A percentile compares a stretch with the other conserved stretches of the same genome.
Conservation (phyloP, 2,329 filamentous ascomycete genomes). For the Coniella lustricola region DNA sequence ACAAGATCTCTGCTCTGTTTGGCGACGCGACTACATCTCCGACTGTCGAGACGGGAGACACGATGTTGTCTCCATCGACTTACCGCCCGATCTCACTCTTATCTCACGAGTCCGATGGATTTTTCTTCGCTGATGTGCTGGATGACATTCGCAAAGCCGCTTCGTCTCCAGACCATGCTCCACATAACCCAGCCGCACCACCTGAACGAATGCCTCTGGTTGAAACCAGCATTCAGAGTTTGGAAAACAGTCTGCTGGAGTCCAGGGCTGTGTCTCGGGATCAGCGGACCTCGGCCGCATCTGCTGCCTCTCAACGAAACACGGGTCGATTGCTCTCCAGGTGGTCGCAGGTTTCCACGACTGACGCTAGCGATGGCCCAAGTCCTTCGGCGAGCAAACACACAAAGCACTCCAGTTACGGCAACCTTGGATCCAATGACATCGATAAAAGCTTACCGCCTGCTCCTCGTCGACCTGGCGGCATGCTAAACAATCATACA, state of each 20-base stretch:
- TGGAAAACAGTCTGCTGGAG: background rate
- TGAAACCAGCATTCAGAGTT: background rate
- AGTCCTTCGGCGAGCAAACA: no score
- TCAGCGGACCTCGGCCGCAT: no score
- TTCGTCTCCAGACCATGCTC: background rate
- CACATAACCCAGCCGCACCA: background rate
- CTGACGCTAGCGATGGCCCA: no score
- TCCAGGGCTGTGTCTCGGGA: no score
- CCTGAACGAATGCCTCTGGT: background rate
- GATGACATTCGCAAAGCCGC: slow-evolving; percentile 10
- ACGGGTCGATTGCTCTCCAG: no score
- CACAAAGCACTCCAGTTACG: no score
- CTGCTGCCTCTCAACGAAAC: no score
- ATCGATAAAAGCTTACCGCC: no score
- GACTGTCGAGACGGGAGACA: background rate
- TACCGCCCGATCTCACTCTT: slow-evolving; percentile 11
- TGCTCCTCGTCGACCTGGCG: no score
- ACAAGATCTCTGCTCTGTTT: slow-evolving; percentile 13
- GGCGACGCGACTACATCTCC: slow-evolving; percentile 1
- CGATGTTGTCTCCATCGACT: background rate
- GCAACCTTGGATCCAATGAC: no score
- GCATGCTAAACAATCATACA: no score
- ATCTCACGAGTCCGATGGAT: slow-evolving; percentile 7
- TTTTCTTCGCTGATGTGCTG: slow-evolving; percentile 12
- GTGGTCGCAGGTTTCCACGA: no score